Evolutionary conservation across 2,329 filamentous ascomycete species (phyloP).

Genomic region (Niveomyces coronatus): DNA sequence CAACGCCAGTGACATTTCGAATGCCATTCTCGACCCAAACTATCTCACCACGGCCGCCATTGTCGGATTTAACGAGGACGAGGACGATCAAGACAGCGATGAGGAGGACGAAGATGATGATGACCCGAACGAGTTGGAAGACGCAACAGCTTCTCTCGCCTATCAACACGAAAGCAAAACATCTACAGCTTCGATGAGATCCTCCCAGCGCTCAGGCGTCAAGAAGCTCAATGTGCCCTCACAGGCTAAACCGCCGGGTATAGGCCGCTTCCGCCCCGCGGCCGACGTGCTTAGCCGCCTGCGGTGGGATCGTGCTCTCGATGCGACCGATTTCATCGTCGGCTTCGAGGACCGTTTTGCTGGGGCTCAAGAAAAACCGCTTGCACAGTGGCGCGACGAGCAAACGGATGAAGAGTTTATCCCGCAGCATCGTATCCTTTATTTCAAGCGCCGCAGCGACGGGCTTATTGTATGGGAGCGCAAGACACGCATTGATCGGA

Average conservation of each 20-base stretch:
- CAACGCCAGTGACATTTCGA: slow-evolving; percentile 27
- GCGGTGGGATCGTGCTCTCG: slow-evolving; percentile 46
- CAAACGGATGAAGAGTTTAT: slow-evolving; percentile 58
- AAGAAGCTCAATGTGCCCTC: slow-evolving; percentile 9
- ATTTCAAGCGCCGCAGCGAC: slow-evolving; percentile 46
- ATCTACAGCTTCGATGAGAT: no score
- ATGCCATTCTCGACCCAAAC: slow-evolving; percentile 34
- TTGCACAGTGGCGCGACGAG: slow-evolving; percentile 49
- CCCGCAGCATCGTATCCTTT: slow-evolving; percentile 52
- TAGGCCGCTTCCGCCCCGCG: slow-evolving; percentile 44
- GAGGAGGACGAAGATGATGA: slow-evolving; percentile 7
- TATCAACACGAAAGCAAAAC: no score
- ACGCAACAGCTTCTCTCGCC: no score
- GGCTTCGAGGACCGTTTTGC: slow-evolving; percentile 53
- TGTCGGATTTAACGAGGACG: slow-evolving; percentile 32
- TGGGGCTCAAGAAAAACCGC: slow-evolving; percentile 40
- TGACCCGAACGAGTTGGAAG: no score
- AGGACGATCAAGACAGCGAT: slow-evolving; percentile 16
- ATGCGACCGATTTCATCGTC: slow-evolving; percentile 43
- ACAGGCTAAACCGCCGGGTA: slow-evolving; percentile 19
- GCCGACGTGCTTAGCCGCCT: slow-evolving; percentile 49
- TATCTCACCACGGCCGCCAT: slow-evolving; percentile 33
- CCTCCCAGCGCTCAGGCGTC: no score
- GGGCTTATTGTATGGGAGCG: slow-evolving; percentile 46
- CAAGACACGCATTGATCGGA: slow-evolving; percentile 37